Evolutionary conservation across 257 asterid species (phyloP).

Genomic region (Solanum corneliomulleri): DNA sequence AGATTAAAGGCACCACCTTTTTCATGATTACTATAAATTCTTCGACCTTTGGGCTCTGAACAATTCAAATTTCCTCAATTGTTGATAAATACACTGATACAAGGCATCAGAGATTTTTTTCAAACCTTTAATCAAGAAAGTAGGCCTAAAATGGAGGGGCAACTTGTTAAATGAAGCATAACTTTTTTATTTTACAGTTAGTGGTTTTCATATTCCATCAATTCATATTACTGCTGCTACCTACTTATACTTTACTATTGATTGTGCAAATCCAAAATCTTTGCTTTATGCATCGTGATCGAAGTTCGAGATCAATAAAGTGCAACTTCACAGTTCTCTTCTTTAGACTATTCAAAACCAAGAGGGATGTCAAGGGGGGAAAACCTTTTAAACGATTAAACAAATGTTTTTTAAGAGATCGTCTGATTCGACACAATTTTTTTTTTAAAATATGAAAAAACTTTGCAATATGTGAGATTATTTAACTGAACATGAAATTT

Average conservation of each 20-base stretch:
- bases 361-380: not conserved
- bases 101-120: conserved; percentile 22
- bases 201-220: not conserved
- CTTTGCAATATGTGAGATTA: not conserved
- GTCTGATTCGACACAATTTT: too few relatives aligned
- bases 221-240: not conserved
- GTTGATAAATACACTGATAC: not conserved
- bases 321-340: not conserved
- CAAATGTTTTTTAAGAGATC: not conserved
- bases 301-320: not conserved
- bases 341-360: not conserved
- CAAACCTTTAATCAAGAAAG: conserved; percentile 1
- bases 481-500: too few relatives aligned
- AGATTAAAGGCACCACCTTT: not conserved
- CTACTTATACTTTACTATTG: not conserved
- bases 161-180: conserved; percentile 5
- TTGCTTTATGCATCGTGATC: not conserved
- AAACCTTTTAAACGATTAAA: not conserved
- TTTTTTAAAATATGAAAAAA: too few relatives aligned
- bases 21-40: not conserved
- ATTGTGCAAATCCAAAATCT: not conserved
- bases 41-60: not conserved
- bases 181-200: not conserved
- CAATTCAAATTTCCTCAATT: conserved; percentile 3
- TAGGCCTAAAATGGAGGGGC: not conserved